Evolutionary conservation across 1,284 basidiomycete species (phyloP), one percentile per base, ranked within the genome.

Genomic region (Cutaneotrichosporon sp.): DNA sequence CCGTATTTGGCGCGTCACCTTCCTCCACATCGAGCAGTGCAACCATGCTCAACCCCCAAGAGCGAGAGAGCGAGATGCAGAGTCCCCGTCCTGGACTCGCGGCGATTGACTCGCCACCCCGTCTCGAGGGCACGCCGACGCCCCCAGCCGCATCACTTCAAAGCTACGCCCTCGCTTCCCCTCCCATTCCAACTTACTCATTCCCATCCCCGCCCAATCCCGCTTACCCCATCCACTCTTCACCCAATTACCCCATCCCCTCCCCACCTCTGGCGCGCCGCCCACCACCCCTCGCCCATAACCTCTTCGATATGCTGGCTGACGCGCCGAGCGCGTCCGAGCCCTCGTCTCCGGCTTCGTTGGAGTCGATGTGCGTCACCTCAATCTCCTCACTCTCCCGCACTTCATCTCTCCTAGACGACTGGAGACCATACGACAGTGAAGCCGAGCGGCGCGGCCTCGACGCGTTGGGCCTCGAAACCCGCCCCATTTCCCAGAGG

Each of bases 301-400:
- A 63, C 5, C 57, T 69, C 6, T 58, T 66, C 46, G 67, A 69
- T 52, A 64, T 64, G 62, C 65, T 66, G 10, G 59, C 63, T 34
- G 67, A 66, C 38, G 67, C 65, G 32, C 65, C 65, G 30, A 57
- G 34, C n/a, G 53, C 59, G 46, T 70, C 68, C 5, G 74, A 74
- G 60, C 73, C 74, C 0, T 69, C 69, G 11, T 76, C 74, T 2
- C 74, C 74, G 0, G 70, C 70, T 14, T 70, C 69, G 5, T 66
- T 72, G 52, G 71, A 72, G 5, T 69, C 67, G 10, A 36, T 69
- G 26, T 73, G 67, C 64, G 68, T 72, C 22, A 70, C 73, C 7
- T 72, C 70, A 8, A 56, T 73, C n/a, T 72, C 69, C 13, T 69
- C 65, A 0, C 59, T 76, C 13, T 72, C 70, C 5, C 63, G 75